Evolutionary conservation across 495 filamentous ascomycete genomes (phyloP).

Genomic region (Astrocystis sublimbata): DNA sequence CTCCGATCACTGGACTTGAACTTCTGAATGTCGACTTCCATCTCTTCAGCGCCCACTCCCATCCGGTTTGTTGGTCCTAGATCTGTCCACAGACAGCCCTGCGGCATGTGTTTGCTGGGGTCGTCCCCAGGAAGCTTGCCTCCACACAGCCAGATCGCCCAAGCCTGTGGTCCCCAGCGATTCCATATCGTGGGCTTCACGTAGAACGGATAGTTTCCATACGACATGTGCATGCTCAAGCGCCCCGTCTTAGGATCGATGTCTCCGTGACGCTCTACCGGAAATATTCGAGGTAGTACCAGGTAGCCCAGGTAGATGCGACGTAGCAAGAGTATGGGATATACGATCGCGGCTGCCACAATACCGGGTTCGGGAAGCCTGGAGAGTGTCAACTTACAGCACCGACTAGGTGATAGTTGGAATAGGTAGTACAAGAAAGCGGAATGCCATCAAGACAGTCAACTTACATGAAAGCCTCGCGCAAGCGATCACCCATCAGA

Average conservation of each 20-base stretch:
- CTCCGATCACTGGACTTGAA: conserved; percentile 18
- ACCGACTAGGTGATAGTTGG: not conserved
- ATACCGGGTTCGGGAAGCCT: conserved; percentile 36
- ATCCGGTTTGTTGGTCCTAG: conserved; percentile 59
- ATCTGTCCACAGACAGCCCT: conserved; percentile 59
- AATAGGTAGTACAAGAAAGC: not conserved
- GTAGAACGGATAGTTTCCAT: conserved; percentile 62
- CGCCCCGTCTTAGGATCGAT: conserved; percentile 51
- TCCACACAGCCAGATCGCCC: conserved; percentile 54
- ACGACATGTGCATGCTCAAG: conserved; percentile 35
- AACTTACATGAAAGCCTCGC: conserved; percentile 65
- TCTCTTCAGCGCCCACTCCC: conserved; percentile 56
- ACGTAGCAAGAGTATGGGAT: conserved; percentile 47
- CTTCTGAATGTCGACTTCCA: conserved; percentile 31
- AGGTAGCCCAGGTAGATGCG: conserved; percentile 58
- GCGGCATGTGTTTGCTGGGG: conserved; percentile 56
- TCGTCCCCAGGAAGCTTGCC: conserved; percentile 61
- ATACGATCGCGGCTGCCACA: conserved; percentile 17
- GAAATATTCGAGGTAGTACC: conserved; percentile 55
- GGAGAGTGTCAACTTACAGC: not conserved
- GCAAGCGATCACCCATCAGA: conserved; percentile 63
- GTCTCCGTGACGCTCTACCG: conserved; percentile 41
- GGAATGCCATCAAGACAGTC: not conserved
- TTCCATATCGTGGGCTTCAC: conserved; percentile 61
- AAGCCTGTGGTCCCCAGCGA: conserved; percentile 59